These are phyloP conservation scores for Termitomyces sp. DNA, from an alignment of 768 basidiomycete genomes.

Conservation along the genomic window DNA sequence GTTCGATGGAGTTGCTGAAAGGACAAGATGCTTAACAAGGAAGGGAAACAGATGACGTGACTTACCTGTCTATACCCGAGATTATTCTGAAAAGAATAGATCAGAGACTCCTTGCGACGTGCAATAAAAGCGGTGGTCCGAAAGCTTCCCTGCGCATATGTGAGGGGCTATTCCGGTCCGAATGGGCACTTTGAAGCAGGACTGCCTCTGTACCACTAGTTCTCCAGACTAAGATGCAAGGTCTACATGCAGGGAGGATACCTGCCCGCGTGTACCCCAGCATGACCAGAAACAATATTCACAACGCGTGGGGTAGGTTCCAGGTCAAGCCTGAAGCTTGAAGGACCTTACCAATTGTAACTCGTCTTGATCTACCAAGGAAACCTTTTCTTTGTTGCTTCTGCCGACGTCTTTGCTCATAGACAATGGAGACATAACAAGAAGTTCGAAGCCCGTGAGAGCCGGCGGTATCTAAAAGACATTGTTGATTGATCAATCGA, in stretches of 20 bases:
- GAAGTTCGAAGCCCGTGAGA: neutral
- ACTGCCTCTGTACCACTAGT: too few species aligned
- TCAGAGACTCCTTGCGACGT: conserved; percentile 47
- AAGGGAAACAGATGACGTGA: conserved; percentile 1
- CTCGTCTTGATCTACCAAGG: conserved; percentile 33
- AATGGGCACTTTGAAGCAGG: too few species aligned
- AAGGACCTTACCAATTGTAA: conserved; percentile 37
- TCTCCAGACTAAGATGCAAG: conserved; percentile 14
- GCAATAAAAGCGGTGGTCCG: conserved; percentile 44
- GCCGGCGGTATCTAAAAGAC: too few species aligned
- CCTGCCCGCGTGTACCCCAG: conserved; percentile 65
- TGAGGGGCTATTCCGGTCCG: conserved; percentile 95
- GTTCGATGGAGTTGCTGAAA: conserved; percentile 77
- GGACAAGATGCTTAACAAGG: conserved; percentile 6
- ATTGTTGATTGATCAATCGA: too few species aligned
- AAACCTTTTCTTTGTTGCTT: conserved; percentile 19
- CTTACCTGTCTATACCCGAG: conserved; percentile 79
- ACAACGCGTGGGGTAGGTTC: conserved; percentile 21
- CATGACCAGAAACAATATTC: conserved; percentile 43
- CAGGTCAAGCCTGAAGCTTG: conserved; percentile 20
- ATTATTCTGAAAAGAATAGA: conserved; percentile 45
- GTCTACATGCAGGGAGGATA: conserved; percentile 50
- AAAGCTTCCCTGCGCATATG: conserved; percentile 97
- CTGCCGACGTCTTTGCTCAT: conserved; percentile 19
- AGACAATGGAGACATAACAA: conserved; percentile 16